Percentiles rank a stretch among this genome's conserved stretches.
These are phyloP conservation scores for Straminergon stramineum DNA, from an alignment of 225 moss, liverwort and hornwort genomes.

Conservation along the genomic window DNA sequence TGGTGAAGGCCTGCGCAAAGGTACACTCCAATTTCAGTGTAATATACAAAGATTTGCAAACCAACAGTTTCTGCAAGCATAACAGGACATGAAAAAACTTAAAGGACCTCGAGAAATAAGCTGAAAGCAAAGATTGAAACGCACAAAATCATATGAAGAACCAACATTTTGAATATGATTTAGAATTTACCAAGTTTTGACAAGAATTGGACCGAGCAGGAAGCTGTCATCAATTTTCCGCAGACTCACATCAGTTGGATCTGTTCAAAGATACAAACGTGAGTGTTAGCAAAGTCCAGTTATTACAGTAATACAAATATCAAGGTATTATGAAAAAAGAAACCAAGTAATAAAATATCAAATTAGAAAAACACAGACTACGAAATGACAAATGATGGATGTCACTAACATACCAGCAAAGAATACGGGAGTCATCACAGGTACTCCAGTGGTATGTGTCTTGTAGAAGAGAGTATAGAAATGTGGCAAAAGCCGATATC, in stretches of 20 bases:
- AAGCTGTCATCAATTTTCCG: conserved; percentile 77
- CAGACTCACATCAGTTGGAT: conserved; percentile 62
- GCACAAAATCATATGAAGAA: background rate
- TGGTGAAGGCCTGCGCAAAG: conserved; percentile 34
- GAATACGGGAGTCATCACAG: conserved; percentile 83
- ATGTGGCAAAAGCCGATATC: conserved; percentile 73
- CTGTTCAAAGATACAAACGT: conserved; percentile 13
- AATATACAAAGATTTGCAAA: background rate
- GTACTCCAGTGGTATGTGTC: conserved; percentile 66
- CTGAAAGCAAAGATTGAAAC: background rate
- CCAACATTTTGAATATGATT: background rate
- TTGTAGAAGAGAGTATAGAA: conserved; percentile 77
- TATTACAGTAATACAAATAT: background rate
- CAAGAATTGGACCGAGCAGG: conserved; percentile 69
- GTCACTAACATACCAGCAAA: conserved; percentile 54
- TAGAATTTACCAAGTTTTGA: conserved; percentile 53
- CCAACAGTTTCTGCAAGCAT: background rate
- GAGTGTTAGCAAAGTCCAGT: background rate
- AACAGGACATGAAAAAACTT: background rate
- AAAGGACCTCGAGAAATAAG: background rate
- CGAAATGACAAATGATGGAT: background rate
- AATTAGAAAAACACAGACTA: background rate
- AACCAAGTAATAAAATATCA: background rate
- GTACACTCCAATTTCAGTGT: background rate
- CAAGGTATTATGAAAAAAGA: background rate